These are phyloP conservation scores for Rhynchospora breviuscula DNA, from an alignment of 176 grass and related monocot genomes.

Conservation along the genomic window DNA sequence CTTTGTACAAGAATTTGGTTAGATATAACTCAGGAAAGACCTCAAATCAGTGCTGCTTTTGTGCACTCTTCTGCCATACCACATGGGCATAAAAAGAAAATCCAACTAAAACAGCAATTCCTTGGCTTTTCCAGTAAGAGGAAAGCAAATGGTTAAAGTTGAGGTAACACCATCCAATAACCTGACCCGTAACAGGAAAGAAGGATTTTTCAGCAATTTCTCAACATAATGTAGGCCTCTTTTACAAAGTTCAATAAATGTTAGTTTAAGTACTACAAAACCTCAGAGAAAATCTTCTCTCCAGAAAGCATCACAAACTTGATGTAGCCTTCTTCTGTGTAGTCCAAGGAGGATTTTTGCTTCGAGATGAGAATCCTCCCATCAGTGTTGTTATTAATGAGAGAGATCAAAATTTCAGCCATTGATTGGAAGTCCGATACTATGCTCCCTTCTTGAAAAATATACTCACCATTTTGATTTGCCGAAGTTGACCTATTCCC, in stretches of 20 bases:
- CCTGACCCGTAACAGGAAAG: not conserved
- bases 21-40: not conserved
- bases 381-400: constrained; percentile 66
- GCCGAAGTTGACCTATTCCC: constrained; percentile 40
- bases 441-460: constrained; percentile 50
- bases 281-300: constrained; percentile 82
- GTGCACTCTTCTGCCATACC: not conserved
- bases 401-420: constrained; percentile 49
- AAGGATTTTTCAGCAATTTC: not conserved
- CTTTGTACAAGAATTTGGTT: not conserved
- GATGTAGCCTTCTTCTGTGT: constrained; percentile 56
- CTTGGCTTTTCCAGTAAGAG: not conserved
- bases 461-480: constrained; percentile 28
- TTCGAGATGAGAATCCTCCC: constrained; percentile 72
- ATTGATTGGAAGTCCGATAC: constrained; percentile 74
- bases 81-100: not conserved
- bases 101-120: not conserved
- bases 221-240: not conserved
- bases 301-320: constrained; percentile 96
- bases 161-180: not conserved
- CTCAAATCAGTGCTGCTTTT: not conserved
- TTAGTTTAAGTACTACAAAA: constrained; percentile 3
- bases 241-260: not conserved
- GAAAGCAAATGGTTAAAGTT: not conserved
- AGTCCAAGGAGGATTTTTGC: constrained; percentile 34